Conservation (phyloP, 2,329 filamentous ascomycete genomes). For the Cladosporium sp. region DNA sequence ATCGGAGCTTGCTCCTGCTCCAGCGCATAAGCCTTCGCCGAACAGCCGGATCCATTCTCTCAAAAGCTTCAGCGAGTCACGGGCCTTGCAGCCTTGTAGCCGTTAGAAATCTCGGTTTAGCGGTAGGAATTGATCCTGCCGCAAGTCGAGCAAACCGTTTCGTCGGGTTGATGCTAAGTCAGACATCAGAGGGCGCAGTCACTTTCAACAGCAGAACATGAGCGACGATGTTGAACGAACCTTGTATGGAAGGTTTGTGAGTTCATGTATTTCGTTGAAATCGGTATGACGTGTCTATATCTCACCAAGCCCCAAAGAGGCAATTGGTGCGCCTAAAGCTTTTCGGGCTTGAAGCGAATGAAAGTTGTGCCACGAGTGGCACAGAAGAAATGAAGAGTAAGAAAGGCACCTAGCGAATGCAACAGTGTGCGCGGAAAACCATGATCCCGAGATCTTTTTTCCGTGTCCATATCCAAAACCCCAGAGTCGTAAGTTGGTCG, state of each 20-base stretch:
- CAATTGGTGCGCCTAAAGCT: background rate
- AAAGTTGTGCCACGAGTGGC: background rate
- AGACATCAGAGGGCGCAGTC: background rate
- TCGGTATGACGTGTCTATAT: slow-evolving; percentile 16
- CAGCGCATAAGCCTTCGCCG: slow-evolving; percentile 1
- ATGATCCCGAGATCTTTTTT: background rate
- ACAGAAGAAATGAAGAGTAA: background rate
- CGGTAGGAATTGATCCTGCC: background rate
- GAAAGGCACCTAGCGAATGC: background rate
- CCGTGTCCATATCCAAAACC: background rate
- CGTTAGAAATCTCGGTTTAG: background rate
- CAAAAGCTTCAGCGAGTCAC: slow-evolving; percentile 8
- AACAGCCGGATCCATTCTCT: background rate
- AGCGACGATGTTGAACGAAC: too few relatives aligned
- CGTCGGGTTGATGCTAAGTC: background rate
- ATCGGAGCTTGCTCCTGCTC: slow-evolving; percentile 10
- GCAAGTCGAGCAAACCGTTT: background rate
- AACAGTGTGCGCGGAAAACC: background rate
- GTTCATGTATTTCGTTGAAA: slow-evolving; percentile 11
- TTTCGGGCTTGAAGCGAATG: background rate
- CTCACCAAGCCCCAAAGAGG: background rate
- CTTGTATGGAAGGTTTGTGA: too few relatives aligned
- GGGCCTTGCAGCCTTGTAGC: background rate
- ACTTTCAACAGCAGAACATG: too few relatives aligned
- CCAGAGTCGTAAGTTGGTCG: slow-evolving; percentile 4